Base-by-base conservation (phyloP, 257 asterid species). In the Osmanthus fragrans region DNA sequence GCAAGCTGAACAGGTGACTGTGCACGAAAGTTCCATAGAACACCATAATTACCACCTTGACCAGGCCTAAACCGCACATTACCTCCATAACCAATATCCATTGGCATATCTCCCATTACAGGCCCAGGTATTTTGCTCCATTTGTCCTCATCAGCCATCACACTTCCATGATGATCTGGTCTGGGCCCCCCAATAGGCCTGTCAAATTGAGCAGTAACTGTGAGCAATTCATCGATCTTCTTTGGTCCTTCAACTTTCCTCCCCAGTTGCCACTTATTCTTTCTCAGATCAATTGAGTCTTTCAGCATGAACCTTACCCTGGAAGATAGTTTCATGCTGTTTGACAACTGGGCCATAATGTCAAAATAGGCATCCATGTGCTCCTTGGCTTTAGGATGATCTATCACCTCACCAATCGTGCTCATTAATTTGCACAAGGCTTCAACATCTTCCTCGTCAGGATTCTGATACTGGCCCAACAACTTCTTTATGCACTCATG, bases 241-340 rank as follows among this genome's bases (percentile, higher is more conserved):
- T 96, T 96, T 0, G 98, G 98, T 68, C 98, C 97, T 78, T 96
- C 99, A 32, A 96, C 94, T 84, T 96, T 96, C 84, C 98, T 89
- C 80, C 99, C 82, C 82, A 90, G 98, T 89, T 90, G 98, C 99
- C 99, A 96, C 85, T 89, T 96, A 54, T 96, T 96, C 89, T 85
- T 92, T 84, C 99, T 89, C 76, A 96, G 89, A 85, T 96, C 97
- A 81, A 93, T 96, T 40, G 92, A 71, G 81, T 96, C 99, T 85
- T 78, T 94, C 76, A 96, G 87, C 99, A 96, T 92, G 84, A 96
- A 96, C 82, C 99, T 89, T 40, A 92, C 95, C 82, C 99, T 86
- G 37, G 98, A 90, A 67, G 98, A 96, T 27, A 96, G 86, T 74
- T 89, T 89, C 95, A 81, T 89, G 80, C 93, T 89, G 76, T 87